These are phyloP conservation scores for Didymella segeticola DNA, from an alignment of 2,329 filamentous ascomycete species.

Conservation along the genomic window DNA sequence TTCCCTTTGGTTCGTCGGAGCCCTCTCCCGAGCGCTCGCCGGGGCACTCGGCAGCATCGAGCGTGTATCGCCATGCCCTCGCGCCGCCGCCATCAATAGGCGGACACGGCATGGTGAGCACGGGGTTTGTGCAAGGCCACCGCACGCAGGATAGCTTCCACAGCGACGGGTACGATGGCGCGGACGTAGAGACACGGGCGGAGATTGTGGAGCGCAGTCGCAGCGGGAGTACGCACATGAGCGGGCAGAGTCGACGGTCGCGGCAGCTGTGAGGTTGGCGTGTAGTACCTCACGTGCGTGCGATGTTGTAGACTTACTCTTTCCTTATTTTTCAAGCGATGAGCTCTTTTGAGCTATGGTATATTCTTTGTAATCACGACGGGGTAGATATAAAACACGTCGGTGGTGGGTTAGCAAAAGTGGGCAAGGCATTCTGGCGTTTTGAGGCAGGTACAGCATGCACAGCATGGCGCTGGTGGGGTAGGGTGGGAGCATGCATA, in stretches of 20 bases:
- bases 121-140: conserved; percentile 49
- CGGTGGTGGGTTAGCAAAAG: neutral
- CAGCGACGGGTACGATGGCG: conserved; percentile 37
- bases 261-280: neutral
- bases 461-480: conserved; percentile 11
- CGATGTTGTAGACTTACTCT: neutral
- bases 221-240: conserved; percentile 43
- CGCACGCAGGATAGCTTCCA: conserved; percentile 48
- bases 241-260: conserved; percentile 26
- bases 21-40: conserved; percentile 46
- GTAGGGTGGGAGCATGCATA: no score
- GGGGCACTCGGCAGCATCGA: conserved; percentile 45
- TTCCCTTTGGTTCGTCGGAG: conserved; percentile 48
- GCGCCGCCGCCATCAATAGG: conserved; percentile 29
- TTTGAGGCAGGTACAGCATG: neutral
- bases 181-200: conserved; percentile 43
- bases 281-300: neutral
- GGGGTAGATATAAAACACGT: no score
- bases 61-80: conserved; percentile 38
- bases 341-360: neutral
- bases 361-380: conserved; percentile 6
- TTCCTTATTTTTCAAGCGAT: neutral
- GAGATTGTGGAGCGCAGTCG: conserved; percentile 47
- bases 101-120: conserved; percentile 39
- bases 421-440: neutral